phyloP scores from a whole-genome alignment of 2,329 filamentous ascomycete species.

The Hymenoscyphus repandus region DNA sequence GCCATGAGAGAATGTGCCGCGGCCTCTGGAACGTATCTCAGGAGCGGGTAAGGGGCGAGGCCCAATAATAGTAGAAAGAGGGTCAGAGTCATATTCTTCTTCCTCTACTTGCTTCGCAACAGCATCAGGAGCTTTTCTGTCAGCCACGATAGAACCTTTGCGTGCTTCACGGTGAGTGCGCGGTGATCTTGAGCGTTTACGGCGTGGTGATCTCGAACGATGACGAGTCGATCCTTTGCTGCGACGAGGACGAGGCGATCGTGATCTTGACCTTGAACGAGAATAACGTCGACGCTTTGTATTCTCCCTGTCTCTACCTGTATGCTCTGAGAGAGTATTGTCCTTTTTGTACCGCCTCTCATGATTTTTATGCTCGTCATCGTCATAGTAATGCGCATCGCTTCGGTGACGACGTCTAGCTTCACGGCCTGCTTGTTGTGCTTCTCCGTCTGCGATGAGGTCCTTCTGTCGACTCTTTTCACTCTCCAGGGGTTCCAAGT shows the following conservation, averaged over 20 bases:
- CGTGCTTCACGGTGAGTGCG: conserved; percentile 8
- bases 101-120: conserved; percentile 1
- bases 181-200: conserved; percentile 21
- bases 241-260: conserved; percentile 19
- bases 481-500: background rate
- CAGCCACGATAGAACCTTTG: background rate
- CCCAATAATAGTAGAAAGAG: conserved; percentile 71
- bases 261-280: conserved; percentile 21
- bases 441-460: background rate
- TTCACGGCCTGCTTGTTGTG: background rate
- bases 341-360: conserved; percentile 26
- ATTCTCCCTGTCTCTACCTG: conserved; percentile 15
- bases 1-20: conserved; percentile 56
- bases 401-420: background rate
- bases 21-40: conserved; percentile 54
- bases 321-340: conserved; percentile 19
- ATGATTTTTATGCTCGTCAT: background rate
- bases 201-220: conserved; percentile 30
- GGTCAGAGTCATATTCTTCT: conserved; percentile 55
- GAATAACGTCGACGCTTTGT: conserved; percentile 17
- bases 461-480: background rate
- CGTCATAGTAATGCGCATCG: background rate
- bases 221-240: conserved; percentile 25
- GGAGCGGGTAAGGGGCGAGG: conserved; percentile 53
- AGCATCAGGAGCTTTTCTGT: no score